A percentile compares a stretch with the other conserved stretches of the same genome.
Conservation (phyloP, 208 protist genomes). For the Trypanosoma melophagium region DNA sequence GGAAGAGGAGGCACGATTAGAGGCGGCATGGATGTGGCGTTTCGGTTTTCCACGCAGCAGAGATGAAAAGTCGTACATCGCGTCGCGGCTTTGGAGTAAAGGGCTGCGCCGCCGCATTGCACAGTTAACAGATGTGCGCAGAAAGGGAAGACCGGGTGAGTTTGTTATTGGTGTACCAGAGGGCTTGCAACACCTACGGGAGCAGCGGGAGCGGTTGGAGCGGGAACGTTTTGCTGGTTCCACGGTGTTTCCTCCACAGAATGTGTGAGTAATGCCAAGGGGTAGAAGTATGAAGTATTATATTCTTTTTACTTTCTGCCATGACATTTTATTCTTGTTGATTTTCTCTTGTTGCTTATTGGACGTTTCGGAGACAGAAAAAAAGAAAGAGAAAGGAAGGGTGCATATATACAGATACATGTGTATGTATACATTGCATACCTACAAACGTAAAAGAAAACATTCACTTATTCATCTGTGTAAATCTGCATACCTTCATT, state of each 20-base stretch:
- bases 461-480: too few species aligned
- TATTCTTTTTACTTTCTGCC: not conserved
- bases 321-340: not conserved
- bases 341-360: not conserved
- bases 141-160: slow-evolving; percentile 71
- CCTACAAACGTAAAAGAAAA: too few species aligned
- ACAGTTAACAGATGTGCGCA: slow-evolving; percentile 80
- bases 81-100: slow-evolving; percentile 61
- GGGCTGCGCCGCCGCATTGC: slow-evolving; percentile 65
- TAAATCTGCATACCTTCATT: not conserved
- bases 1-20: slow-evolving; percentile 37
- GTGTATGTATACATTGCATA: too few species aligned
- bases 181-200: slow-evolving; percentile 70
- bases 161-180: slow-evolving; percentile 91
- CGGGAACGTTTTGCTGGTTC: slow-evolving; percentile 67
- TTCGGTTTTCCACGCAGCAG: slow-evolving; percentile 74
- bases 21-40: slow-evolving; percentile 79
- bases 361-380: not conserved
- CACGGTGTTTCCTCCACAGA: slow-evolving; percentile 78
- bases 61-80: slow-evolving; percentile 63
- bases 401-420: too few species aligned
- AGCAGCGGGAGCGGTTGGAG: slow-evolving; percentile 77
- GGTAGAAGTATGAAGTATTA: not conserved
- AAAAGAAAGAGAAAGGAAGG: not conserved
- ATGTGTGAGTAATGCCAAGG: slow-evolving; percentile 18